Percentiles rank a stretch among this genome's conserved stretches.
phyloP scores from a whole-genome alignment of 768 basidiomycete species.

The Tricholoma bakamatsutake region DNA sequence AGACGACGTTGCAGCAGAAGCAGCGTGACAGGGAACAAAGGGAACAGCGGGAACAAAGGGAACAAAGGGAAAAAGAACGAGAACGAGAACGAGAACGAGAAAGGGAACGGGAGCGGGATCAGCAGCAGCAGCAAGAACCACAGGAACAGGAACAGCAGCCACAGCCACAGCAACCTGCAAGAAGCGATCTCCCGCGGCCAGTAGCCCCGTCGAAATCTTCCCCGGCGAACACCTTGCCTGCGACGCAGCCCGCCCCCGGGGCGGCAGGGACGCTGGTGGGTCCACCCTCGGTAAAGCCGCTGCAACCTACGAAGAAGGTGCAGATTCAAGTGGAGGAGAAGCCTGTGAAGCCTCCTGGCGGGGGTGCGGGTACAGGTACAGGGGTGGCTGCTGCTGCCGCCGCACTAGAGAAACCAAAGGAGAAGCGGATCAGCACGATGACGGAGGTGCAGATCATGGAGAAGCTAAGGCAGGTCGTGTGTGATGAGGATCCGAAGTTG shows the following conservation, averaged over 20 bases:
- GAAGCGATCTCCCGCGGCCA: conserved; percentile 25
- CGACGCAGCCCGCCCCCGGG: conserved; percentile 38
- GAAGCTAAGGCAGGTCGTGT: conserved; percentile 86
- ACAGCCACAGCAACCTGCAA: conserved; percentile 19
- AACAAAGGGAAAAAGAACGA: conserved; percentile 5
- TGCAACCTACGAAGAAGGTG: conserved; percentile 73
- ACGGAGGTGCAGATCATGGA: conserved; percentile 98
- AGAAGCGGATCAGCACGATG: conserved; percentile 93
- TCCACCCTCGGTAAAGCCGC: conserved; percentile 63
- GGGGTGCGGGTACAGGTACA: conserved; percentile 47
- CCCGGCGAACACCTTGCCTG: conserved; percentile 42
- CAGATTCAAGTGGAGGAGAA: conserved; percentile 50
- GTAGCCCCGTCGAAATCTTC: conserved; percentile 34
- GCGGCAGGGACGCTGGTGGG: conserved; percentile 46
- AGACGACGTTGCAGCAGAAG: conserved; percentile 23
- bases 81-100: conserved; percentile 14
- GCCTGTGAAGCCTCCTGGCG: conserved; percentile 36
- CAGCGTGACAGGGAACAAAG: conserved; percentile 25
- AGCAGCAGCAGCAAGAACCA: conserved; percentile 17
- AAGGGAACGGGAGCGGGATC: conserved; percentile 13
- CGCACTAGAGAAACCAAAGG: conserved; percentile 68
- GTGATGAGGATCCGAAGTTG: conserved; percentile 78
- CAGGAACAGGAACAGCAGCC: too few species aligned
- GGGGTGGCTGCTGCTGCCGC: conserved; percentile 61
- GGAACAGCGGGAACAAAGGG: conserved; percentile 20